Percentiles rank a stretch among this genome's conserved stretches.
Conservation (phyloP, 192 early-diverging fungal species). For the Paraglomus occultum region DNA sequence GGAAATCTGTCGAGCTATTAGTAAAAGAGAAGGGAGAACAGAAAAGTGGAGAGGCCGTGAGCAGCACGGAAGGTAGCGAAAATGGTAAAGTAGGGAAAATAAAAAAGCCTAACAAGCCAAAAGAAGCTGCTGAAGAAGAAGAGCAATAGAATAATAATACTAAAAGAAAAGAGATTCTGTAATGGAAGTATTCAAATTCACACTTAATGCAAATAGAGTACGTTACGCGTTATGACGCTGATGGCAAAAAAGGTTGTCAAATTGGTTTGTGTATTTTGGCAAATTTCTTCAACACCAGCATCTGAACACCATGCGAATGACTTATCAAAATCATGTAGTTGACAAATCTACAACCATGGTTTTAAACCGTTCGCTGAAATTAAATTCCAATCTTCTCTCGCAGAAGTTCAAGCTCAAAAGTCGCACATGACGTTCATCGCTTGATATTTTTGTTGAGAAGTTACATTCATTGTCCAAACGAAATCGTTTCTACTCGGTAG, state of each 20-base stretch:
- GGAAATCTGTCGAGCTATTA: slow-evolving; percentile 65
- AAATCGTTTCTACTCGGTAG: no score
- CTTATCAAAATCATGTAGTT: slow-evolving; percentile 20
- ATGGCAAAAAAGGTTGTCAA: no score
- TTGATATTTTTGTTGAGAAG: no score
- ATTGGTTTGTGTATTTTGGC: not conserved
- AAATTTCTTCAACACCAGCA: not conserved
- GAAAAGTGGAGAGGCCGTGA: not conserved
- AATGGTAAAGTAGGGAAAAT: not conserved
- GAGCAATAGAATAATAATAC: not conserved
- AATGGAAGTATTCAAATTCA: not conserved
- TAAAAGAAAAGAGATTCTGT: not conserved
- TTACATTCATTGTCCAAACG: no score
- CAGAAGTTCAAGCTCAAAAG: no score
- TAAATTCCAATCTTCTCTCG: not conserved
- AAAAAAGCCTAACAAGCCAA: not conserved
- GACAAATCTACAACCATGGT: slow-evolving; percentile 13
- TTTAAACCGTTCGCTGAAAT: slow-evolving; percentile 31
- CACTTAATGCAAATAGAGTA: not conserved
- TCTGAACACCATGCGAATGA: slow-evolving; percentile 19
- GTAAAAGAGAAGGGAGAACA: slow-evolving; percentile 32
- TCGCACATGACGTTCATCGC: no score
- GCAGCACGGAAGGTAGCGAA: no score
- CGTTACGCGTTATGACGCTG: not conserved
- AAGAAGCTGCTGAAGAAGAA: no score